Conservation (phyloP, 257 asterid genomes). For the Solanum appendiculatum region DNA sequence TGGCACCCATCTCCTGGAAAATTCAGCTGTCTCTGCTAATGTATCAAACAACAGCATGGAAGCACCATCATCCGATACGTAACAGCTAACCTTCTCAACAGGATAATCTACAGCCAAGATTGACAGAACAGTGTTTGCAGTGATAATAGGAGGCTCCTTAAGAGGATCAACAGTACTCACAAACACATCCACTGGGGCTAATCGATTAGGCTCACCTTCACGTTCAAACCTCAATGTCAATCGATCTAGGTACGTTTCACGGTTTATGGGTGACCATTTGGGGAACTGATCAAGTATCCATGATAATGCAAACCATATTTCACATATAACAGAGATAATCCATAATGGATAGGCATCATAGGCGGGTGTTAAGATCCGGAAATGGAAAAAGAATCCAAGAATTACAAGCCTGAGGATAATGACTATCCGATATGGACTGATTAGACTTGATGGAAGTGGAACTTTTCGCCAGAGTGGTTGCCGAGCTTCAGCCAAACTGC, state of each 20-base stretch:
- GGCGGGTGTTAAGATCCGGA: conserved; percentile 64
- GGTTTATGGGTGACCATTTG: conserved; percentile 71
- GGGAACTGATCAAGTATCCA: conserved; percentile 94
- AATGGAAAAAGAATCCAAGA: conserved; percentile 66
- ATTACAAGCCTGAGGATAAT: conserved; percentile 55
- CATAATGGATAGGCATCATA: conserved; percentile 69
- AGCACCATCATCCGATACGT: conserved; percentile 85
- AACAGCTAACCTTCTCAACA: conserved; percentile 70
- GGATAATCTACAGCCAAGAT: conserved; percentile 75
- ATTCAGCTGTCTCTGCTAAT: conserved; percentile 65
- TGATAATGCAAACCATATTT: conserved; percentile 75
- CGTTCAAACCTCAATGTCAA: conserved; percentile 65
- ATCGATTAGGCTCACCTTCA: conserved; percentile 48
- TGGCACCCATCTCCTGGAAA: conserved; percentile 87
- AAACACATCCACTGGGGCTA: conserved; percentile 52
- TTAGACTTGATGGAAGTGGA: conserved; percentile 64
- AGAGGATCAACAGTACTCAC: conserved; percentile 79
- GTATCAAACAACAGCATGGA: conserved; percentile 83
- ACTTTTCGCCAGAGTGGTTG: conserved; percentile 83
- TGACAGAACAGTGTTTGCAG: conserved; percentile 75
- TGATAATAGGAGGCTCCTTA: conserved; percentile 80
- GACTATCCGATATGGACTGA: conserved; percentile 72
- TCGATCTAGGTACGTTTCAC: conserved; percentile 79
- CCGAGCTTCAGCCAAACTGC: conserved; percentile 77
- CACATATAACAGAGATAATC: conserved; percentile 76